Base-by-base conservation (phyloP, 2,329 filamentous ascomycete genomes). In the Chaetoscypha palmicola region DNA sequence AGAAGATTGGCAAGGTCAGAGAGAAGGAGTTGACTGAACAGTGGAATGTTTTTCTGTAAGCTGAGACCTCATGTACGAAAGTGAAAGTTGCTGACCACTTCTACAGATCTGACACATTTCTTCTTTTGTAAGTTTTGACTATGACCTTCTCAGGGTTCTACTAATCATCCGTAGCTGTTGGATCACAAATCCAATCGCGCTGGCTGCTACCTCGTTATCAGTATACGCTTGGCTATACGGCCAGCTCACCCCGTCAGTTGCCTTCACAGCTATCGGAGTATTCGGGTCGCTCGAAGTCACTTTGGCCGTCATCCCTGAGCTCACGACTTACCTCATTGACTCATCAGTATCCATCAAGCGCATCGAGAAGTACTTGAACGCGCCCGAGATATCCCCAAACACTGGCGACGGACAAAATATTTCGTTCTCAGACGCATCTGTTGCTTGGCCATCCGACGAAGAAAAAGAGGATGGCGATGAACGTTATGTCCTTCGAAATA, bases 181-280 rank as follows among this genome's bases (percentile, higher is more conserved):
- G 83, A 76, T 88, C 28, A 70, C 81, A 14, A 84, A 81, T 28
- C 86, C 86, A 0, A 77, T 91, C 19, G 68, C 86, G 48, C 72
- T 92, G 3, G 79, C 86, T 5, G 84, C 83, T 3, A 75, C 81
- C 7, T 82, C 84, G 0, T 68, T 92, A 2, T 74, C 80, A 2
- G 73, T 79, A 0, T 90, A 90, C 57, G 79, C 83, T 2, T 51
- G 75, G 8, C 54, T 84, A 0, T 63, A 87, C 51, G 80, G 79
- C 3, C 66, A 69, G 0, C 68, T 92, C 8, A 71, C 73, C 1
- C 81, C 86, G 0, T 87, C 84, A 0, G 74, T 90, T 9, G 86
- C 86, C 2, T 92, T 92, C 53, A 87, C 87, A 20, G 81, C 83
- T 21, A 79, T 90, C 28, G 79, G 81, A 8, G 72, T 90, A 35